phyloP scores from a whole-genome alignment of 2,329 filamentous ascomycete genomes.

The Monilinia aucupariae region DNA sequence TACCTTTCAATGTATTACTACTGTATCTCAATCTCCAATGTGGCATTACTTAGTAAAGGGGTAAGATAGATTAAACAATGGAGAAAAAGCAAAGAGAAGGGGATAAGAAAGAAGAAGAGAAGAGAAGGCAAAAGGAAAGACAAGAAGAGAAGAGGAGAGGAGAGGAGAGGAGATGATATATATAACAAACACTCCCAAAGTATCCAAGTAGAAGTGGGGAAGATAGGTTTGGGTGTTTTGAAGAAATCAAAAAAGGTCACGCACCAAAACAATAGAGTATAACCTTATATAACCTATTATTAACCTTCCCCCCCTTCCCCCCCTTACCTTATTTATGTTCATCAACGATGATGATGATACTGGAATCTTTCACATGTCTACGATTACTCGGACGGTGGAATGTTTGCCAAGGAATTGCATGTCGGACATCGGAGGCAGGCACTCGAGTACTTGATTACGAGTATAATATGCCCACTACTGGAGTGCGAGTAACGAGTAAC shows the following conservation, averaged over 20 bases:
- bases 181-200: too few relatives aligned
- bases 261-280: background rate
- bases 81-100: background rate
- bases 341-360: too few relatives aligned
- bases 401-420: constrained; percentile 7
- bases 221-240: background rate
- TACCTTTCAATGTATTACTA: constrained; percentile 2
- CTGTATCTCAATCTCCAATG: background rate
- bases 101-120: background rate
- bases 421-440: constrained; percentile 4
- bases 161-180: too few relatives aligned
- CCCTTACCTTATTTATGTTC: background rate
- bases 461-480: too few relatives aligned
- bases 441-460: background rate
- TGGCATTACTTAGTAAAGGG: background rate
- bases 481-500: too few relatives aligned
- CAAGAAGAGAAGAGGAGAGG: background rate
- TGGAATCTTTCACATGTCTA: too few relatives aligned
- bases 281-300: background rate
- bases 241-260: background rate
- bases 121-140: too few relatives aligned
- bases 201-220: background rate
- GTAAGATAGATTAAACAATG: background rate
- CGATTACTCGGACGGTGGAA: background rate
- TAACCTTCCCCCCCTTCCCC: background rate